Percentiles rank a stretch among this genome's conserved stretches.
Conservation (phyloP, 306 rosid genomes). For the Corylus avellana region DNA sequence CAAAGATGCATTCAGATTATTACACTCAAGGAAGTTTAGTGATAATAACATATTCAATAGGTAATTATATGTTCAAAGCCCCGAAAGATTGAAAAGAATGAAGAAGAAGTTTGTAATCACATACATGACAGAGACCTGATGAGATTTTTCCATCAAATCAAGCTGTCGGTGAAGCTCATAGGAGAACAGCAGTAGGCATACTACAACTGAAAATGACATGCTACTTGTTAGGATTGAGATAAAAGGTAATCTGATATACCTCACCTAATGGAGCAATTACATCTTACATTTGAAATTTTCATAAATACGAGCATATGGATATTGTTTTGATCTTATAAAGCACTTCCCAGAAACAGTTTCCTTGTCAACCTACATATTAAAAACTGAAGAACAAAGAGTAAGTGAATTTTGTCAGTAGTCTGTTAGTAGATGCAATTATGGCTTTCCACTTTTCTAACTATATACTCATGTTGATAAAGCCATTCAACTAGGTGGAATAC, state of each 20-base stretch:
- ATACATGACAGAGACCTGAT: conserved; percentile 62
- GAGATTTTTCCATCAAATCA: conserved; percentile 50
- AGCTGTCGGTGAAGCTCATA: conserved; percentile 77
- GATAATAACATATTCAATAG: conserved; percentile 14
- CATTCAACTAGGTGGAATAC: neutral
- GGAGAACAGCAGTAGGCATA: conserved; percentile 70
- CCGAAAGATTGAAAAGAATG: neutral
- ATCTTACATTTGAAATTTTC: conserved; percentile 80
- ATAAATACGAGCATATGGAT: conserved; percentile 73
- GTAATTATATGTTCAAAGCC: neutral
- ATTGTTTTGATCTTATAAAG: conserved; percentile 46
- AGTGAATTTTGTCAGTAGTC: neutral
- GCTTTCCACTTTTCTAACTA: neutral
- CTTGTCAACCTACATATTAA: conserved; percentile 56
- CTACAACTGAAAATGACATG: conserved; percentile 40
- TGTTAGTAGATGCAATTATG: neutral
- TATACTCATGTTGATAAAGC: neutral
- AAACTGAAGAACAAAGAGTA: conserved; percentile 41
- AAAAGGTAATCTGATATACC: conserved; percentile 16
- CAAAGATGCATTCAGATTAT: conserved; percentile 4
- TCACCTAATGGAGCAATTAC: conserved; percentile 18
- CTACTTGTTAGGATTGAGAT: conserved; percentile 29
- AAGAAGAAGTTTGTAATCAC: conserved; percentile 33
- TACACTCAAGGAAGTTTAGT: conserved; percentile 12
- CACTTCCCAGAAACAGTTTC: conserved; percentile 67